Conservation (phyloP, 2,329 filamentous ascomycete genomes). For the Botrytis aclada region DNA sequence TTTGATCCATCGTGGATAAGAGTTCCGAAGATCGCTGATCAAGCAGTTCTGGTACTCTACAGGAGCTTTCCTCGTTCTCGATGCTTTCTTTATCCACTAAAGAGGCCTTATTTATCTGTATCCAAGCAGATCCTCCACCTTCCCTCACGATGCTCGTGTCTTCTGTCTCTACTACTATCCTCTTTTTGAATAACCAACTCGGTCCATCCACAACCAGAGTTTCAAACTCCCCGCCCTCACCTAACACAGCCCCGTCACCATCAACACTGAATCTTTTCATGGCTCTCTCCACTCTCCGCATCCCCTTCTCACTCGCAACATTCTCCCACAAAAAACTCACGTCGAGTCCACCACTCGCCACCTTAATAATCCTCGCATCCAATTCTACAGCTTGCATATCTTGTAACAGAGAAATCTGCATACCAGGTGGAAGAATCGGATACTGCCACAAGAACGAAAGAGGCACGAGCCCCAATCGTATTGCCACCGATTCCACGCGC, state of each 20-base stretch:
- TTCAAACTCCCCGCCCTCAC: constrained; percentile 96
- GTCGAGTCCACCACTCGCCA: constrained; percentile 85
- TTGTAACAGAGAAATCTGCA: constrained; percentile 56
- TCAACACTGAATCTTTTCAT: constrained; percentile 65
- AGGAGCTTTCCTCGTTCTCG: constrained; percentile 37
- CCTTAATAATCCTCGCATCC: constrained; percentile 91
- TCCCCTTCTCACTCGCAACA: constrained; percentile 58
- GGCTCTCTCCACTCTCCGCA: constrained; percentile 48
- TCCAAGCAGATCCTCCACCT: constrained; percentile 74
- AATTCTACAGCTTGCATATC: constrained; percentile 79
- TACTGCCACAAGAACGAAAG: constrained; percentile 93
- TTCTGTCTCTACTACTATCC: constrained; percentile 59
- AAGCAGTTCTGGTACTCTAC: constrained; percentile 62
- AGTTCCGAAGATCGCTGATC: constrained; percentile 56
- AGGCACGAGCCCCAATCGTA: constrained; percentile 77
- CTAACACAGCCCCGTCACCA: constrained; percentile 69
- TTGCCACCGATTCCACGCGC: constrained; percentile 85
- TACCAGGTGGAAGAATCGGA: constrained; percentile 61
- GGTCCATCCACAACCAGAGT: constrained; percentile 86
- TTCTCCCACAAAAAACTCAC: constrained; percentile 77
- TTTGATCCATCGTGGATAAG: constrained; percentile 20
- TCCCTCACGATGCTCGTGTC: constrained; percentile 56
- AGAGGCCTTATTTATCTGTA: constrained; percentile 57
- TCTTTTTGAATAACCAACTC: constrained; percentile 64
- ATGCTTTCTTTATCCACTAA: constrained; percentile 44